These are phyloP conservation scores for Aspergillus haitiensis DNA, from an alignment of 495 filamentous ascomycete species.

Conservation along the genomic window DNA sequence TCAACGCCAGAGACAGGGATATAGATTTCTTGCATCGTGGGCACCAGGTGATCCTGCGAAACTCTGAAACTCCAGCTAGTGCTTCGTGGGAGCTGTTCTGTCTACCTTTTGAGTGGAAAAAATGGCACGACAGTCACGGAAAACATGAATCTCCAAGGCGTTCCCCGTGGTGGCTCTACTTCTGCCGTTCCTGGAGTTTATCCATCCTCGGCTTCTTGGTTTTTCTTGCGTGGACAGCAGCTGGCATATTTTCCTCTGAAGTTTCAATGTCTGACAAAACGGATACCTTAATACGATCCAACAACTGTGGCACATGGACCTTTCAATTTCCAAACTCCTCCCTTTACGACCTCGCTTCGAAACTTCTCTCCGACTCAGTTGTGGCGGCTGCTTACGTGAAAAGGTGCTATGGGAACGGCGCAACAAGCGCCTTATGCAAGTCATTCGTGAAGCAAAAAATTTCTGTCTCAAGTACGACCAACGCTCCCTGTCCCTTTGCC, in stretches of 20 bases:
- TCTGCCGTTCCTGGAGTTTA: neutral
- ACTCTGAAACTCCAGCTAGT: neutral
- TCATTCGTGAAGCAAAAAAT: conserved; percentile 4
- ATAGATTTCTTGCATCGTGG: neutral
- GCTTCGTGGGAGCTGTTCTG: conserved; percentile 3
- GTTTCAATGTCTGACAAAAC: neutral
- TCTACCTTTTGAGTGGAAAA: neutral
- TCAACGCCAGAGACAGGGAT: conserved; percentile 19
- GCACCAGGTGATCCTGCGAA: conserved; percentile 10
- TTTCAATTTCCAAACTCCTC: neutral
- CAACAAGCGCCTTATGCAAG: neutral
- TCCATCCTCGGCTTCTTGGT: too few species aligned
- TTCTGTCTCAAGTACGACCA: conserved; percentile 5
- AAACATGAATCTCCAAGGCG: neutral
- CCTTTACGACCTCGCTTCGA: neutral
- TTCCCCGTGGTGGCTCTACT: neutral
- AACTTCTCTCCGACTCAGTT: conserved; percentile 3
- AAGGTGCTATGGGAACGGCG: conserved; percentile 8
- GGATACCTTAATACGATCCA: neutral
- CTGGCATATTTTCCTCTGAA: too few species aligned
- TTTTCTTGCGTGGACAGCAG: too few species aligned
- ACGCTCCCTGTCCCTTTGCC: conserved; percentile 20
- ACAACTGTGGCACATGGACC: neutral
- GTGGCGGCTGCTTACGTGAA: conserved; percentile 8
- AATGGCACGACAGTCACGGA: too few species aligned